Percentiles rank a stretch among this genome's conserved stretches.
Evolutionary conservation across 1,284 basidiomycete species (phyloP).

Genomic region (Cerioporus squamosus): DNA sequence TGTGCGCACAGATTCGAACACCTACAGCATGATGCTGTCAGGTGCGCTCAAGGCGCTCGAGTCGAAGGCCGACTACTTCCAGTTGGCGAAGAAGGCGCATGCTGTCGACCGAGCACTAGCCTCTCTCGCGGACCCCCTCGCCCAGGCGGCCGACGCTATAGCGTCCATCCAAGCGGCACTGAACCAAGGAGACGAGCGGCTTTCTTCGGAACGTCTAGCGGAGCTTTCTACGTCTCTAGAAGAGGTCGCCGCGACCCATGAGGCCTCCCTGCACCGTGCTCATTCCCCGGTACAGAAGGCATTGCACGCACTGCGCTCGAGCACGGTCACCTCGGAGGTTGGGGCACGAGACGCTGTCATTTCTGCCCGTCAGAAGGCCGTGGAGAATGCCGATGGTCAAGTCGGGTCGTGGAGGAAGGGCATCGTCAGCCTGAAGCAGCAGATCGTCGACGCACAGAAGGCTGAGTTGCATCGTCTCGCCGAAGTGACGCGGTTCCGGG

Average conservation of each 20-base stretch:
- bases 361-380: constrained; percentile 46
- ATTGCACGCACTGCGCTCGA: constrained; percentile 53
- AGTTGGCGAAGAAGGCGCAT: constrained; percentile 56
- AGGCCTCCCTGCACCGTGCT: constrained; percentile 43
- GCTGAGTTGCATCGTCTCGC: constrained; percentile 35
- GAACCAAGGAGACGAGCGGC: constrained; percentile 31
- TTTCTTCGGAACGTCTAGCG: constrained; percentile 36
- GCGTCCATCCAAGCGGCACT: constrained; percentile 38
- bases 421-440: constrained; percentile 40
- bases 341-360: constrained; percentile 49
- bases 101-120: constrained; percentile 52
- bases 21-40: constrained; percentile 63
- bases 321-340: constrained; percentile 44
- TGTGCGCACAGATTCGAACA: constrained; percentile 75
- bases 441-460: constrained; percentile 35
- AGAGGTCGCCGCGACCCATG: constrained; percentile 3
- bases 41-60: constrained; percentile 56
- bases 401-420: constrained; percentile 53
- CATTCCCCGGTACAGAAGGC: constrained; percentile 56
- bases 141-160: constrained; percentile 43
- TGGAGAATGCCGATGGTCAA: constrained; percentile 55
- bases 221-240: constrained; percentile 36
- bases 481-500: constrained; percentile 37
- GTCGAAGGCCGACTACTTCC: constrained; percentile 51
- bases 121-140: constrained; percentile 42